These are phyloP conservation scores for Fagopyrum tataricum DNA, from an alignment of 148 eudicot genomes.

Conservation along the genomic window DNA sequence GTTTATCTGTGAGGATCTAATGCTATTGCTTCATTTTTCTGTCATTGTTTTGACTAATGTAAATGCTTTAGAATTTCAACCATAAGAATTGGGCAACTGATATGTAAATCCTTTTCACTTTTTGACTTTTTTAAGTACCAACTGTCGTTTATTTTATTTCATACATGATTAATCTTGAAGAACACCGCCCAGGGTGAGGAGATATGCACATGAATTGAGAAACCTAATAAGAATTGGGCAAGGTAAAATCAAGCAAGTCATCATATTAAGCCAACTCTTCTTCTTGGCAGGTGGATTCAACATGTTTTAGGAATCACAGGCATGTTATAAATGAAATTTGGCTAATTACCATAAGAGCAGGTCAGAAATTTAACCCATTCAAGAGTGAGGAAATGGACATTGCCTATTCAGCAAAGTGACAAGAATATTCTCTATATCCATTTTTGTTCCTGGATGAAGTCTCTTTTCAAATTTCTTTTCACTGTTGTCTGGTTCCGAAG, in stretches of 20 bases:
- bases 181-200: conserved; percentile 80
- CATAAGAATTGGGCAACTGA: too few relatives aligned
- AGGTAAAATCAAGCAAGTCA: conserved; percentile 38
- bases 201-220: conserved; percentile 71
- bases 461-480: too few relatives aligned
- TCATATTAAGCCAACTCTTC: not conserved
- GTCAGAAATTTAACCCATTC: too few relatives aligned
- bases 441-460: too few relatives aligned
- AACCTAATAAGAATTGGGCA: conserved; percentile 79
- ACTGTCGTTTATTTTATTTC: conserved; percentile 9
- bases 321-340: not conserved
- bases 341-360: too few relatives aligned
- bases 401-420: too few relatives aligned
- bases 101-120: too few relatives aligned
- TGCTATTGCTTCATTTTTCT: not conserved
- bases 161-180: conserved; percentile 80
- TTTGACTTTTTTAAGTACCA: not conserved
- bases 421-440: too few relatives aligned
- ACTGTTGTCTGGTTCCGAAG: too few relatives aligned
- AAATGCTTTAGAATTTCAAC: too few relatives aligned
- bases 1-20: not conserved
- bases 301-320: not conserved
- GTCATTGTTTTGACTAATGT: too few relatives aligned
- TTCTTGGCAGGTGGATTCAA: not conserved
- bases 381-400: too few relatives aligned